Percentiles rank a stretch among this genome's conserved stretches.
These are phyloP conservation scores for Peribolospora baueri DNA, from an alignment of 768 basidiomycete genomes.

Conservation along the genomic window DNA sequence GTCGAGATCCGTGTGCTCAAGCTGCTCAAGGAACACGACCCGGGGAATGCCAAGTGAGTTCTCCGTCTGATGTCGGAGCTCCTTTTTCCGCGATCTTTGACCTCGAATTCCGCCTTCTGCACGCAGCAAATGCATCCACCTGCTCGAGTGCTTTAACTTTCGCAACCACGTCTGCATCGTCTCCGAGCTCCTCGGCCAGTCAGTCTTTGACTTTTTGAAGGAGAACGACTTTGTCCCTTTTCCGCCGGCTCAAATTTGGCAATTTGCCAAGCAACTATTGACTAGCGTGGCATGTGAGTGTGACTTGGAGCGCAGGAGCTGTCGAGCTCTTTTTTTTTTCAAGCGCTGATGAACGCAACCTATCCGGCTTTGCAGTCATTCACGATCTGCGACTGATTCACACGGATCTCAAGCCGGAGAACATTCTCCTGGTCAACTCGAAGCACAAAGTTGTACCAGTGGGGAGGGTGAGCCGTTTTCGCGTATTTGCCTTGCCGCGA, in stretches of 20 bases:
- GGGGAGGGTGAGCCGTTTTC: slow-evolving; percentile 13
- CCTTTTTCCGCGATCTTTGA: not conserved
- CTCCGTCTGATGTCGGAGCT: too few relatives aligned
- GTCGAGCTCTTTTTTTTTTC: not conserved
- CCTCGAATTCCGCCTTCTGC: slow-evolving; percentile 4
- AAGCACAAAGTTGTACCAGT: slow-evolving; percentile 25
- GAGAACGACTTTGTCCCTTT: slow-evolving; percentile 93
- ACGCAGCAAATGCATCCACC: slow-evolving; percentile 83
- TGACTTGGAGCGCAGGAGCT: not conserved
- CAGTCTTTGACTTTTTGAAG: slow-evolving; percentile 96
- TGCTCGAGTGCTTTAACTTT: slow-evolving; percentile 84
- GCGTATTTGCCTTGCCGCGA: not conserved
- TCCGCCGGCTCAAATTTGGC: slow-evolving; percentile 85
- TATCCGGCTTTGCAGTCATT: slow-evolving; percentile 34
- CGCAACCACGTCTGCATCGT: slow-evolving; percentile 94
- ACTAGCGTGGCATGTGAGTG: slow-evolving; percentile 78
- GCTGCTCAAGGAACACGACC: slow-evolving; percentile 70
- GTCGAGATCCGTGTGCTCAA: slow-evolving; percentile 90
- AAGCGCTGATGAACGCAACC: slow-evolving; percentile 1
- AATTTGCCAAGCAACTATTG: slow-evolving; percentile 74
- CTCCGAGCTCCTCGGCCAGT: slow-evolving; percentile 83
- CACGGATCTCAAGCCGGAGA: slow-evolving; percentile 97
- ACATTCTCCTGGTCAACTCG: slow-evolving; percentile 79
- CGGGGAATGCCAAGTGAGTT: slow-evolving; percentile 61
- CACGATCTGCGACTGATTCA: slow-evolving; percentile 80